Base-by-base conservation (phyloP, 2,329 filamentous ascomycete species). In the Aureobasidium sp. region DNA sequence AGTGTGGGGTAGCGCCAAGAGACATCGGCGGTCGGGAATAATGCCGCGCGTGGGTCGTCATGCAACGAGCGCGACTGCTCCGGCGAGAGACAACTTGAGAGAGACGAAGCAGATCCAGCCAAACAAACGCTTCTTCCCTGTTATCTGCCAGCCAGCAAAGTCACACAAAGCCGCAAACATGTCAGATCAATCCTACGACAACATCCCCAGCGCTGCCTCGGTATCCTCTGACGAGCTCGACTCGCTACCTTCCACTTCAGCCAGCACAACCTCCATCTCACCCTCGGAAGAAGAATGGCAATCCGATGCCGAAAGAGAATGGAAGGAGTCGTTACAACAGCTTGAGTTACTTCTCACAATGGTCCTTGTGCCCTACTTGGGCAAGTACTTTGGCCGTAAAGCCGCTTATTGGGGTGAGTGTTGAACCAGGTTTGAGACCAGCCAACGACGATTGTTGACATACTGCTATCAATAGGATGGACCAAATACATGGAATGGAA, bases 371-470 rank as follows among this genome's bases (percentile, higher is more conserved):
- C 94, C 94, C 2, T 97, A 96, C 75, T 80, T 91, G 68, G 94
- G 94, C 63, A 99, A 97, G 77, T 97, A 91, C 77, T 85, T 97
- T 74, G 94, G 94, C 50, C 84, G 94, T 74, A 95, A 91, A 76
- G 95, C 92, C 79, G 93, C 93, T 64, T 97, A 96, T 73, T 97
- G 91, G 90, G 91, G 93, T 97, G 82, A 74, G 88, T 80, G 12
- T 27, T 13, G 6, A 20, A 8, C 20, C 20, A 34, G 1, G 3
- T 12, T n/a, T 8, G 3, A 15, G 17, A 27, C 2, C 15, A n/a
- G 17, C 17, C 12, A 32, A 8, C 29, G 13, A 37, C 42, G 48
- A 10, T 8, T 37, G 47, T 36, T 63, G 61, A 72, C 73, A 62
- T 72, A 10, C 46, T 37, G 9, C 0, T 2, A n/a, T 2, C 1